Percentiles rank a stretch among this genome's conserved stretches.
phyloP scores from a whole-genome alignment of 2,329 filamentous ascomycete species.

The Chalaropsis ovoidea region DNA sequence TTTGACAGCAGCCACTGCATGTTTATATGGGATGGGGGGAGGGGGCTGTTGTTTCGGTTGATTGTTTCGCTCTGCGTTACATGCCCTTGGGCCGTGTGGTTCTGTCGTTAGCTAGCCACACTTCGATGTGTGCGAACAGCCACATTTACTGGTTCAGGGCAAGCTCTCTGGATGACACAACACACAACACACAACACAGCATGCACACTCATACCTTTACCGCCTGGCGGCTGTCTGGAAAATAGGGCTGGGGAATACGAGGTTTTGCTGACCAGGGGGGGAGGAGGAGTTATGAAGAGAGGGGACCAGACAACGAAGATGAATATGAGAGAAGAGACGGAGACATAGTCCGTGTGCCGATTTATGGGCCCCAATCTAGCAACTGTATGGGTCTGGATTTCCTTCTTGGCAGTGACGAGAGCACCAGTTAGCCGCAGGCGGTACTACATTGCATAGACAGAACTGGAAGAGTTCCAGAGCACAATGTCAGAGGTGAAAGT shows the following conservation, averaged over 20 bases:
- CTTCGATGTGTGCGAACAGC: not conserved
- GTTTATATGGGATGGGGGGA: not conserved
- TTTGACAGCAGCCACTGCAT: slow-evolving; percentile 8
- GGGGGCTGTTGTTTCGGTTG: not conserved
- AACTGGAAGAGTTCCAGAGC: not conserved
- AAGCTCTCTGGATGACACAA: not conserved
- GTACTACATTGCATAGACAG: not conserved
- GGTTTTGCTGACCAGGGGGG: slow-evolving; percentile 20
- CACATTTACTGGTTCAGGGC: not conserved
- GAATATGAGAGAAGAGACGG: not conserved
- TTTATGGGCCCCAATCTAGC: not conserved
- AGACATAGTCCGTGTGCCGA: not conserved
- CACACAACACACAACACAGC: not conserved
- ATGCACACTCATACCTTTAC: not conserved
- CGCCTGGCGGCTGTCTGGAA: slow-evolving; percentile 10
- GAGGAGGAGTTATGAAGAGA: slow-evolving; percentile 4
- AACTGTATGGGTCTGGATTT: not conserved
- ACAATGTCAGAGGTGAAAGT: not conserved
- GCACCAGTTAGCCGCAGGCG: not conserved
- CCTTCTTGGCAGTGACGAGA: not conserved
- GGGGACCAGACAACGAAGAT: not conserved
- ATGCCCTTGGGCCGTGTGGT: not conserved
- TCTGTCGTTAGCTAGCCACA: not conserved
- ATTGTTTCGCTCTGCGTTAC: not conserved
- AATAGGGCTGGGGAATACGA: slow-evolving; percentile 24